A percentile compares a stretch with the other conserved stretches of the same genome.
phyloP scores from a whole-genome alignment of 208 protist genomes.

The Trypanosoma boissoni region DNA sequence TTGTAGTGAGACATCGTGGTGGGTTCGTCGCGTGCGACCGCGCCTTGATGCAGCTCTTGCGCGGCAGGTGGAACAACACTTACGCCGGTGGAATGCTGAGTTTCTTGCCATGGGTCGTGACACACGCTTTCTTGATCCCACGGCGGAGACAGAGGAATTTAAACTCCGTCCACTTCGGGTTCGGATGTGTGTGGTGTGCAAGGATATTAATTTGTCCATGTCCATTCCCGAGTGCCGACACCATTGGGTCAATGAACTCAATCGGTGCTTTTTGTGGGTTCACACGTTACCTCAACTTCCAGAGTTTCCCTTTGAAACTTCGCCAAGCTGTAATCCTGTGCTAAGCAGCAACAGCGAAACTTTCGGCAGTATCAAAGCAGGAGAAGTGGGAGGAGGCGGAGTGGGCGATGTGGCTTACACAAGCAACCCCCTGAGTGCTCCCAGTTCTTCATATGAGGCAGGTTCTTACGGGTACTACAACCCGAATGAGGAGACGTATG shows the following conservation, averaged over 20 bases:
- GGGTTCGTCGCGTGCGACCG: conserved; percentile 63
- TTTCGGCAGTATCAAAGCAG: too few relatives aligned
- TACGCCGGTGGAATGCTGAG: conserved; percentile 79
- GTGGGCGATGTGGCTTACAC: too few relatives aligned
- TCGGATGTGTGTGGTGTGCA: conserved; percentile 76
- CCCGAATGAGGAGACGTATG: conserved; percentile 24
- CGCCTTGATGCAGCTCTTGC: conserved; percentile 69
- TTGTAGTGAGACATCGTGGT: conserved; percentile 61
- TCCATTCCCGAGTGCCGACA: conserved; percentile 56
- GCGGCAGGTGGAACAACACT: conserved; percentile 60
- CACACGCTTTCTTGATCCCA: conserved; percentile 48
- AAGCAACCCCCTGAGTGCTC: too few relatives aligned
- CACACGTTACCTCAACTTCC: conserved; percentile 62
- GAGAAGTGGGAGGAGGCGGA: too few relatives aligned
- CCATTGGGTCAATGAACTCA: conserved; percentile 81
- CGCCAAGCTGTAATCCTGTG: too few relatives aligned
- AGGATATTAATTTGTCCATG: conserved; percentile 65
- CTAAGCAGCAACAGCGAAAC: too few relatives aligned
- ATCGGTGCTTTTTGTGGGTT: conserved; percentile 72
- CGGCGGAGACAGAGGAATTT: conserved; percentile 73
- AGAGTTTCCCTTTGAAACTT: too few relatives aligned
- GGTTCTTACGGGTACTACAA: too few relatives aligned
- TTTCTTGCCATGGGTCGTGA: conserved; percentile 80
- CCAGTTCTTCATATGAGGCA: too few relatives aligned
- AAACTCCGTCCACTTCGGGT: conserved; percentile 77